phyloP scores from a whole-genome alignment of 257 asterid genomes.

The Marsdenia floribunda region DNA sequence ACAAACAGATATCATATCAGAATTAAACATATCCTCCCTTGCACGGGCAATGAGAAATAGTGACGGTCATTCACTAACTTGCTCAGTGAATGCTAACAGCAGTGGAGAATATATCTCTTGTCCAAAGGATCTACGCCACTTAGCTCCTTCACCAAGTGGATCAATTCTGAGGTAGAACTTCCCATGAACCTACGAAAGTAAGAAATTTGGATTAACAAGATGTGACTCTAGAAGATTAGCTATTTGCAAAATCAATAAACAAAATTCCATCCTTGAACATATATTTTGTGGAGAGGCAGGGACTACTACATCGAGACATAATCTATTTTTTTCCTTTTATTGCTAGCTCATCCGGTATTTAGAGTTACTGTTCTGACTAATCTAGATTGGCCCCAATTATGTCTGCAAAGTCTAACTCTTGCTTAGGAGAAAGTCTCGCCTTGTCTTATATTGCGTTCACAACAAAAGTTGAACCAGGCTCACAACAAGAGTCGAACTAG shows the following conservation, averaged over 20 bases:
- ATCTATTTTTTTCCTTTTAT: too few species aligned
- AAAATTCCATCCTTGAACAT: background rate
- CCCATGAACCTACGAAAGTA: conserved; percentile 60
- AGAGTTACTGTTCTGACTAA: too few species aligned
- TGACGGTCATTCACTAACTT: conserved; percentile 36
- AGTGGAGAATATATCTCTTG: conserved; percentile 96
- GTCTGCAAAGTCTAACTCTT: too few species aligned
- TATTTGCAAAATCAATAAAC: background rate
- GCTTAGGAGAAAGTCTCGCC: too few species aligned
- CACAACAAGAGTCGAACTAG: too few species aligned
- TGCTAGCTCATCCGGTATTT: too few species aligned
- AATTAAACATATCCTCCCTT: conserved; percentile 2
- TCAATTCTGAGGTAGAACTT: conserved; percentile 73
- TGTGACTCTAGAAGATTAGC: background rate
- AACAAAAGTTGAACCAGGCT: too few species aligned
- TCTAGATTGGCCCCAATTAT: too few species aligned
- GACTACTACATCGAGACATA: too few species aligned
- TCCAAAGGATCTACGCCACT: conserved; percentile 93
- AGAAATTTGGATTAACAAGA: conserved; percentile 7
- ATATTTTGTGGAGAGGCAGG: background rate
- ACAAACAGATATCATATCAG: conserved; percentile 7
- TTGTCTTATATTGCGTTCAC: too few species aligned
- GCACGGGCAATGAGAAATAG: background rate
- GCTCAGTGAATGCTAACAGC: conserved; percentile 79
- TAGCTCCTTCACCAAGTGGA: conserved; percentile 85